Evolutionary conservation across 768 basidiomycete species (phyloP).

Genomic region (Cyclocybe cylindracea): DNA sequence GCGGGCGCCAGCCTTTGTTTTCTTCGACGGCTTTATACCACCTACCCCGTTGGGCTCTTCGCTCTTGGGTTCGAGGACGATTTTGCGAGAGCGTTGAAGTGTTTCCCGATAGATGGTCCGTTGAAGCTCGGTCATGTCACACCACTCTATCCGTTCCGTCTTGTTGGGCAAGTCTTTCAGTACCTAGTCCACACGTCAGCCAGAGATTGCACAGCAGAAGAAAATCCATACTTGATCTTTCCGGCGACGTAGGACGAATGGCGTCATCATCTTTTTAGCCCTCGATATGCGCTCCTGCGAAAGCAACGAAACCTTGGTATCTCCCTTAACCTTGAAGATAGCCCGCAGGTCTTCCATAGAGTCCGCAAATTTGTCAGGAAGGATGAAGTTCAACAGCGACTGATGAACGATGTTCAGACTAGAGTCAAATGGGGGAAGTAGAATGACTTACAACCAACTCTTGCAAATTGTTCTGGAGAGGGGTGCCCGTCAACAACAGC

Average conservation of each 20-base stretch:
- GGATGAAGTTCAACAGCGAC: constrained; percentile 98
- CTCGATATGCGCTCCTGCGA: constrained; percentile 92
- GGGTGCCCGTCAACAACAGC: constrained; percentile 92
- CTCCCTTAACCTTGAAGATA: constrained; percentile 97
- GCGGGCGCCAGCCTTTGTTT: constrained; percentile 41
- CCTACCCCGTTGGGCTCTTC: constrained; percentile 26
- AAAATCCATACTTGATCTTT: constrained; percentile 77
- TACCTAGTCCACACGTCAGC: constrained; percentile 50
- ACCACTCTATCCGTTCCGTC: constrained; percentile 92
- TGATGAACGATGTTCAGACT: constrained; percentile 31
- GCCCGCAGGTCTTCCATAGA: constrained; percentile 80
- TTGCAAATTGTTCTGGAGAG: constrained; percentile 89
- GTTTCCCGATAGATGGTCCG: constrained; percentile 83
- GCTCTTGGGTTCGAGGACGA: constrained; percentile 54
- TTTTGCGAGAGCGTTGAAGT: constrained; percentile 82
- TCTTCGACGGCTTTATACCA: constrained; percentile 42
- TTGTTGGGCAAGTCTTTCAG: constrained; percentile 92
- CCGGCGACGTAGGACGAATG: constrained; percentile 94
- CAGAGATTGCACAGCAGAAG: background rate
- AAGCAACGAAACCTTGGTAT: constrained; percentile 83
- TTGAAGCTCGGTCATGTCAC: constrained; percentile 87
- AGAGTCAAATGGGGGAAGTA: background rate
- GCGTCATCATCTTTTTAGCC: constrained; percentile 99
- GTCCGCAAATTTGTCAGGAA: constrained; percentile 84
- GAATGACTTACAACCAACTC: constrained; percentile 74